phyloP scores from a whole-genome alignment of 495 filamentous ascomycete species.

The Haplographium delicatum region DNA sequence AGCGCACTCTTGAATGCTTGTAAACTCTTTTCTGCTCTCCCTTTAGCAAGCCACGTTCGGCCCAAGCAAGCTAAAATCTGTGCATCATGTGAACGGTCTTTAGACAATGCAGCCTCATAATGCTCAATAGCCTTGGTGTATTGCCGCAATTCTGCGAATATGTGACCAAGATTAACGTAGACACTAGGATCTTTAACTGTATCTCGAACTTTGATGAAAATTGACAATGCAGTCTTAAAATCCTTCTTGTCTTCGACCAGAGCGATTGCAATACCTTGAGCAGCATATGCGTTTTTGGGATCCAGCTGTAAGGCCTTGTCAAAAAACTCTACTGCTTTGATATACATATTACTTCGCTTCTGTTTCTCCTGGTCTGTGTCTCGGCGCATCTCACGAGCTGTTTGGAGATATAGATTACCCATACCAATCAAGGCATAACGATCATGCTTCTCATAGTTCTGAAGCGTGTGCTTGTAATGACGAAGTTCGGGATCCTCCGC shows the following conservation, averaged over 20 bases:
- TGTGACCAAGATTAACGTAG: constrained; percentile 87
- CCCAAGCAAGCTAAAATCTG: constrained; percentile 86
- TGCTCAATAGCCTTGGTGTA: constrained; percentile 86
- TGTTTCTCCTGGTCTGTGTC: constrained; percentile 85
- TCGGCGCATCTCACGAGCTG: constrained; percentile 88
- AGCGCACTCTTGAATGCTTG: constrained; percentile 79
- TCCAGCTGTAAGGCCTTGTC: constrained; percentile 94
- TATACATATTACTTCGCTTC: constrained; percentile 79
- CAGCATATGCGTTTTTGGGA: constrained; percentile 88
- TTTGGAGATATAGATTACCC: constrained; percentile 84
- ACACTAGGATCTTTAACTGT: constrained; percentile 82
- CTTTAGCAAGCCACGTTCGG: constrained; percentile 86
- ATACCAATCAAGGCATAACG: constrained; percentile 90
- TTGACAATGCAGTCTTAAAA: constrained; percentile 68
- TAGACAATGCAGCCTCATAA: constrained; percentile 85
- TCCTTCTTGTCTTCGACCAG: constrained; percentile 91
- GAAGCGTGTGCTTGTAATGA: constrained; percentile 92
- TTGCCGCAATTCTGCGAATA: constrained; percentile 83
- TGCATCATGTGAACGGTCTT: constrained; percentile 73
- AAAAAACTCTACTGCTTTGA: constrained; percentile 93
- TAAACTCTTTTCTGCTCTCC: constrained; percentile 71
- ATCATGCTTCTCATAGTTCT: constrained; percentile 94
- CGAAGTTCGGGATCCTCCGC: constrained; percentile 86
- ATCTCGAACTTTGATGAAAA: constrained; percentile 84
- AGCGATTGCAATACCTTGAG: constrained; percentile 92